Conservation (phyloP, 768 basidiomycete species). For the Boletus coccyginus region DNA sequence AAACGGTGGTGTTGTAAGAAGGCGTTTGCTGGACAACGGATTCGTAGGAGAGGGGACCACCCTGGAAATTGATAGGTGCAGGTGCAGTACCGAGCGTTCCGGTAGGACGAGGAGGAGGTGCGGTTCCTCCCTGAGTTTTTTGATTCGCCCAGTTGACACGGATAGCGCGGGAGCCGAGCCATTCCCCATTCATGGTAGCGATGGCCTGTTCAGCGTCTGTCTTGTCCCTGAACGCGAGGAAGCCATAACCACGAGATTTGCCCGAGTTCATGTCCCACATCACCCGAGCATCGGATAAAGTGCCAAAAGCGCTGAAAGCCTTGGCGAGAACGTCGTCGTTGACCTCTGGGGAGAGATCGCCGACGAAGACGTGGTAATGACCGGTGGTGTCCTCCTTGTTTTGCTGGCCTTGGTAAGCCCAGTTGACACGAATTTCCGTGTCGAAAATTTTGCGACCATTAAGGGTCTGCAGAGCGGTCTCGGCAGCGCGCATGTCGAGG, state of each 20-base stretch:
- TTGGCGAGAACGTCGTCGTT: constrained; percentile 96
- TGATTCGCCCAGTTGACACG: constrained; percentile 99
- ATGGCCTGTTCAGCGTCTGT: constrained; percentile 99
- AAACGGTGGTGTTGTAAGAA: constrained; percentile 92
- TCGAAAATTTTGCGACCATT: constrained; percentile 99
- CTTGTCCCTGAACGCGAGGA: constrained; percentile 98
- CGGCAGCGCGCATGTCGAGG: constrained; percentile 96
- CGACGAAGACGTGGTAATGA: constrained; percentile 98
- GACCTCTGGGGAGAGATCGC: constrained; percentile 99
- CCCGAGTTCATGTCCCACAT: constrained; percentile 99
- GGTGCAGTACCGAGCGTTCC: constrained; percentile 63
- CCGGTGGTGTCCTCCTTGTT: constrained; percentile 98
- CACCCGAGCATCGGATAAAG: constrained; percentile 94
- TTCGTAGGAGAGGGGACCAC: constrained; percentile 88
- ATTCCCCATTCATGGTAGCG: constrained; percentile 99
- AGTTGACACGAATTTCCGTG: constrained; percentile 98
- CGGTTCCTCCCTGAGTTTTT: constrained; percentile 76
- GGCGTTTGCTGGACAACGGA: constrained; percentile 92
- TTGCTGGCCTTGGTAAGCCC: constrained; percentile 98
- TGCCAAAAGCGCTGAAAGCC: constrained; percentile 96
- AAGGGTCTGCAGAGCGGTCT: constrained; percentile 97
- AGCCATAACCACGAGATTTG: constrained; percentile 96
- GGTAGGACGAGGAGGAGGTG: constrained; percentile 39
- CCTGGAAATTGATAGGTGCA: constrained; percentile 88
- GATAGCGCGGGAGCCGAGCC: constrained; percentile 96